phyloP scores from a whole-genome alignment of 2,329 filamentous ascomycete genomes.

The Scopulariopsis brevicaulis region DNA sequence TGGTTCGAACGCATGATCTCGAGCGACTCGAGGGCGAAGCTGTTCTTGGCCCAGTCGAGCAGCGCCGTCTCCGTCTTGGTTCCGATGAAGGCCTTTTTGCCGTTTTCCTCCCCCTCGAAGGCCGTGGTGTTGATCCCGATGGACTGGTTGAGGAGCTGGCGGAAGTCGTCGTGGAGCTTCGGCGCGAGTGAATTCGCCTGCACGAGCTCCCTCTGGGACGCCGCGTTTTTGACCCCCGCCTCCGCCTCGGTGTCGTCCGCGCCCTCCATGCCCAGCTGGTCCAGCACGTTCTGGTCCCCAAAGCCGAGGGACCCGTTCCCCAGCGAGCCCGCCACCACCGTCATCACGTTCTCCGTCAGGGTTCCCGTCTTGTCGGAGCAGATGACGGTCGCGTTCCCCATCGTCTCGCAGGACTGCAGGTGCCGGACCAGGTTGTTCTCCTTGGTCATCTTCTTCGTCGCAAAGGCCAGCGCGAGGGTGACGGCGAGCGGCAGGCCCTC shows the following conservation, averaged over 20 bases:
- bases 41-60: constrained; percentile 33
- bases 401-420: constrained; percentile 48
- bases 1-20: constrained; percentile 32
- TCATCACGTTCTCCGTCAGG: constrained; percentile 54
- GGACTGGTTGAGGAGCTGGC: constrained; percentile 23
- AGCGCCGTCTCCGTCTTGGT: constrained; percentile 45
- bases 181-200: not conserved
- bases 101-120: constrained; percentile 32
- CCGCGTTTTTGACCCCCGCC: not conserved
- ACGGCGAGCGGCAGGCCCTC: constrained; percentile 50
- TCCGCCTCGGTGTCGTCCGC: not conserved
- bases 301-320: constrained; percentile 20
- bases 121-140: constrained; percentile 39
- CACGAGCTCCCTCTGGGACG: not conserved
- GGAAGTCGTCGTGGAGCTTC: constrained; percentile 13
- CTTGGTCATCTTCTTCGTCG: constrained; percentile 49
- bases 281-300: constrained; percentile 25
- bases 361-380: constrained; percentile 58
- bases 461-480: constrained; percentile 49
- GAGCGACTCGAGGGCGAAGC: constrained; percentile 31
- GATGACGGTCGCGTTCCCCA: constrained; percentile 52
- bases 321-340: constrained; percentile 36
- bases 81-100: constrained; percentile 30
- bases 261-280: constrained; percentile 15
- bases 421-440: constrained; percentile 51